Conservation (phyloP, 2,329 filamentous ascomycete species). For the Xylaria sp. region DNA sequence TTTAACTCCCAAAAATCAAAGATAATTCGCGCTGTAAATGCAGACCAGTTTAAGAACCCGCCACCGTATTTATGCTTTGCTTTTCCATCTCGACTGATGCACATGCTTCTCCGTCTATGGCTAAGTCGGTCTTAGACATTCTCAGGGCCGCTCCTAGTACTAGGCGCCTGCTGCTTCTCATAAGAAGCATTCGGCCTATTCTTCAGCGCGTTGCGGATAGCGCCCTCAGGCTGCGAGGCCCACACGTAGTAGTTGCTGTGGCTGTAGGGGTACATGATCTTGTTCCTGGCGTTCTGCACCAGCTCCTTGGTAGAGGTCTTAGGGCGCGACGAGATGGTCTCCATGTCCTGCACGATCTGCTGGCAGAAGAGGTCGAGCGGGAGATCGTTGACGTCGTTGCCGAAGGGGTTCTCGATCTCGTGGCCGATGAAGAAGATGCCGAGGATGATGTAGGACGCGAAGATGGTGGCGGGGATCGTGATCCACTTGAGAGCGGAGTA, state of each 20-base stretch:
- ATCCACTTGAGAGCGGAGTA: conserved; percentile 72
- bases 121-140: conserved; percentile 21
- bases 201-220: conserved; percentile 45
- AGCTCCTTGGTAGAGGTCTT: conserved; percentile 63
- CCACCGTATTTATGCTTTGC: conserved; percentile 6
- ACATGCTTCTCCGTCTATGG: neutral
- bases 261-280: conserved; percentile 62
- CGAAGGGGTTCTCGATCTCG: conserved; percentile 89
- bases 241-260: conserved; percentile 46
- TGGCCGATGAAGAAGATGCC: conserved; percentile 78
- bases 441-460: conserved; percentile 83
- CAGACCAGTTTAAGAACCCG: conserved; percentile 5
- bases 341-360: conserved; percentile 78
- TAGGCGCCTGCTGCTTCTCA: conserved; percentile 11
- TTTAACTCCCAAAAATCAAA: conserved; percentile 5
- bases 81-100: neutral
- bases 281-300: conserved; percentile 58
- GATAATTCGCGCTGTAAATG: conserved; percentile 11
- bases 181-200: conserved; percentile 43
- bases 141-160: neutral
- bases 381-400: conserved; percentile 84
- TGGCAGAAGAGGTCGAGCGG: conserved; percentile 81
- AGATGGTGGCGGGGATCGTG: conserved; percentile 79
- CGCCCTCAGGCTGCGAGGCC: conserved; percentile 45
- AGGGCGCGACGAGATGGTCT: conserved; percentile 73